Evolutionary conservation across 2,329 filamentous ascomycete genomes (phyloP), one percentile per base, ranked within the genome.

Genomic region (Paecilomyces dactylethromorphus): DNA sequence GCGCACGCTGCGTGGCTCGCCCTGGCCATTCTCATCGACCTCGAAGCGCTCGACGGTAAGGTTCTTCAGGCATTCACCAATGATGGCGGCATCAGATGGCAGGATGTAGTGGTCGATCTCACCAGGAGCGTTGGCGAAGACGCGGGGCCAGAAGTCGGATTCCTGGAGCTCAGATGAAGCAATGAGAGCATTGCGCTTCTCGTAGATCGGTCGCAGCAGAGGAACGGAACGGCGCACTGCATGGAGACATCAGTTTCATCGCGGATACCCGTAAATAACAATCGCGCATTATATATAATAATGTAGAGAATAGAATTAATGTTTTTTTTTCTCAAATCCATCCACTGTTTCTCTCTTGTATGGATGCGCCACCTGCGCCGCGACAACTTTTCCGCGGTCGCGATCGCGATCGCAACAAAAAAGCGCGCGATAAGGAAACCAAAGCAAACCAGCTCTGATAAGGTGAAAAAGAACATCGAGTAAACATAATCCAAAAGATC

Each of bases 101-200:
- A 91, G 87, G 71, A 97, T 89, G 81, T 88, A 92, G 76, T 91
- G 87, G 77, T 96, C 92, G 66, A 99, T 84, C 63, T 96, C 91
- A 53, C 84, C 82, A 1, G 92, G 92, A 2, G 90, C 87, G 78
- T 92, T 88, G 79, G 96, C 90, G 73, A 97, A 83, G 59, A 97
- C 92, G 59, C 95, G 84, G n/a, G 90, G 82, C 94, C 94, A 97
- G 85, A 97, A 99, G 79, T 90, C 86, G 66, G 86, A 84, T 11
- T 66, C 61, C 59, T 73, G 62, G 15, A 77, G 66, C 13, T 70
- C 65, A 70, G 97, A 92, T 70, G 87, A 81, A 63, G 83, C 76
- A 64, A 94, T 80, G 63, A 91, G 76, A 66, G 84, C 82, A 64
- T 84, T 81, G 71, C 93, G 91, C 78, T 89, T 90, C 68, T 84